Conservation (phyloP, 192 early-diverging fungal genomes). For the Glomus cerebriforme region DNA sequence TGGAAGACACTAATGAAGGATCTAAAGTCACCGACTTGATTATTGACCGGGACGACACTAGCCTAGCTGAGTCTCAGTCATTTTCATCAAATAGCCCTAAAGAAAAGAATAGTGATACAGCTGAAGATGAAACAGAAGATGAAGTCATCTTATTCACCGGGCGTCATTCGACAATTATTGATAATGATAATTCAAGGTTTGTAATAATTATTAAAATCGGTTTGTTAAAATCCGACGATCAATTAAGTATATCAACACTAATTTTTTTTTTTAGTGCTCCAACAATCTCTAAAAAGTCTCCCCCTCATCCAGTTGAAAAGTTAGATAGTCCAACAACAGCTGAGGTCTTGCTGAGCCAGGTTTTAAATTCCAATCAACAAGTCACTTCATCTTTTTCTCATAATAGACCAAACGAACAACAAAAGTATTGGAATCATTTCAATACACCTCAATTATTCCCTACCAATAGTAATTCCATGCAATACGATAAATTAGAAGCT, state of each 20-base stretch:
- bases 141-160: constrained; percentile 50
- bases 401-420: neutral
- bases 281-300: neutral
- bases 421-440: constrained; percentile 23
- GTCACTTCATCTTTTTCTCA: neutral
- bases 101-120: neutral
- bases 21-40: neutral
- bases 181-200: neutral
- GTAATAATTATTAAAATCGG: neutral
- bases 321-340: neutral
- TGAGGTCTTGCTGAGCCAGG: constrained; percentile 18
- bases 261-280: neutral
- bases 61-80: constrained; percentile 23
- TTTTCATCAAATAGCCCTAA: constrained; percentile 23
- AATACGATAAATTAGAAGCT: neutral
- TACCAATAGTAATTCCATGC: neutral
- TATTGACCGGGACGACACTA: neutral
- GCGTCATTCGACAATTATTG: constrained; percentile 22
- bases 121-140: constrained; percentile 37
- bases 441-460: constrained; percentile 22
- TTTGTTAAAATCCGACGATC: neutral
- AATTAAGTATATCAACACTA: neutral
- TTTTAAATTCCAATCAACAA: constrained; percentile 1
- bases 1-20: neutral
- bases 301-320: neutral